Percentiles rank a stretch among this genome's conserved stretches.
phyloP scores from a whole-genome alignment of 805 yeast genomes.

The Blastobotrys mokoenaii region DNA sequence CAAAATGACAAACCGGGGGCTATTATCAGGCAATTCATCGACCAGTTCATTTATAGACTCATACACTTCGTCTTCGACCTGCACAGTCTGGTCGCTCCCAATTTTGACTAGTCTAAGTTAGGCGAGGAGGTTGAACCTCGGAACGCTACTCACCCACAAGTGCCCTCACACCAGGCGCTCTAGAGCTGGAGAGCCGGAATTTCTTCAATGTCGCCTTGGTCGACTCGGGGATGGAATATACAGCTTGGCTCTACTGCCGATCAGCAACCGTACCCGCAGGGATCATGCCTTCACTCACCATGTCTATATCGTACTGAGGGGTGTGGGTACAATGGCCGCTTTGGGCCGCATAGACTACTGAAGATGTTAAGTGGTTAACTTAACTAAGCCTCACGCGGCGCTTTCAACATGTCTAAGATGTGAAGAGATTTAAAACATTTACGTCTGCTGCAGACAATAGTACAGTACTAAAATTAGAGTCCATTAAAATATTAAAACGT shows the following conservation, averaged over 20 bases:
- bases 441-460: too few species aligned
- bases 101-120: not conserved
- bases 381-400: too few species aligned
- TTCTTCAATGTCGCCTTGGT: constrained; percentile 54
- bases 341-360: too few species aligned
- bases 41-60: constrained; percentile 50
- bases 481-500: not conserved
- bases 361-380: too few species aligned
- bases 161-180: constrained; percentile 55
- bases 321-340: not conserved
- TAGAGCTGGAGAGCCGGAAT: constrained; percentile 65
- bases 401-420: not conserved
- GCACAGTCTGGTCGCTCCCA: not conserved
- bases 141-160: constrained; percentile 39
- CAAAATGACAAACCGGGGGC: constrained; percentile 66
- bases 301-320: not conserved
- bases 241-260: constrained; percentile 19
- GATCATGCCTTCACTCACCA: not conserved
- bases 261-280: not conserved
- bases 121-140: not conserved
- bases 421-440: not conserved
- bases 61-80: not conserved
- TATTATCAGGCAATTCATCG: constrained; percentile 74
- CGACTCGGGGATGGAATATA: constrained; percentile 56
- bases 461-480: not conserved